These are phyloP conservation scores for Cladophialophora exuberans DNA, from an alignment of 2,329 filamentous ascomycete genomes.

Conservation along the genomic window DNA sequence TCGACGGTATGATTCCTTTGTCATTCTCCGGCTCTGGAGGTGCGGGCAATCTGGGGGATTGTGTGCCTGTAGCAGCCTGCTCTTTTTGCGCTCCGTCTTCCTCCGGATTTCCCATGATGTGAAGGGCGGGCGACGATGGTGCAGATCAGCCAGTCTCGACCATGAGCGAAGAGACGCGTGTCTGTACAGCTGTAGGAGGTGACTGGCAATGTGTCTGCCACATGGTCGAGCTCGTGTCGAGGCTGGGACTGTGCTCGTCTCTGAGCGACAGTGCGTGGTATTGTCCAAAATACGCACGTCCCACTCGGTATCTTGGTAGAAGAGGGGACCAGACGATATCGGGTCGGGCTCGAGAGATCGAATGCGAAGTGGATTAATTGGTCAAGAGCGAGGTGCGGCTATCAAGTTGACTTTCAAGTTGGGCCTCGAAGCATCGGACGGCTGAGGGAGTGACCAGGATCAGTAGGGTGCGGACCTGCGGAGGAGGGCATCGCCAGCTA, in stretches of 20 bases:
- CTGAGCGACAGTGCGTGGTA: neutral
- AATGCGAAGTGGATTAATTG: neutral
- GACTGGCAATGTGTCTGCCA: constrained; percentile 21
- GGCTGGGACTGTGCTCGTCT: constrained; percentile 15
- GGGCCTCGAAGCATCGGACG: constrained; percentile 5
- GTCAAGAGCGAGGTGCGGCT: constrained; percentile 9
- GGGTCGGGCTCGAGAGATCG: neutral
- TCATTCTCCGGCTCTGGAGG: constrained; percentile 34
- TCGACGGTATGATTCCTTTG: constrained; percentile 32
- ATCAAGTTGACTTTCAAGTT: constrained; percentile 16
- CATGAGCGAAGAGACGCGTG: constrained; percentile 14
- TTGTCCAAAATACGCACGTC: too few species aligned
- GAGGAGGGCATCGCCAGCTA: constrained; percentile 9
- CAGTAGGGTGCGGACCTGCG: constrained; percentile 8
- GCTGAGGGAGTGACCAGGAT: constrained; percentile 12
- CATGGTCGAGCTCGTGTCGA: constrained; percentile 25
- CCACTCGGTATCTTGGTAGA: too few species aligned
- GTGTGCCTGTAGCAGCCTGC: constrained; percentile 13
- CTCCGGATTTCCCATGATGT: constrained; percentile 22
- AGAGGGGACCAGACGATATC: neutral
- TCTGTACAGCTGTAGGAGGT: constrained; percentile 6
- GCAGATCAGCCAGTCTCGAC: constrained; percentile 19
- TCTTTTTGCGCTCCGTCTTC: constrained; percentile 19
- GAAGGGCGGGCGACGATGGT: neutral
- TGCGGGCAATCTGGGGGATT: constrained; percentile 24